Evolutionary conservation across 805 yeast species (phyloP), one percentile per base, ranked within the genome.

Genomic region (Hanseniaspora pseudoguilliermondii): DNA sequence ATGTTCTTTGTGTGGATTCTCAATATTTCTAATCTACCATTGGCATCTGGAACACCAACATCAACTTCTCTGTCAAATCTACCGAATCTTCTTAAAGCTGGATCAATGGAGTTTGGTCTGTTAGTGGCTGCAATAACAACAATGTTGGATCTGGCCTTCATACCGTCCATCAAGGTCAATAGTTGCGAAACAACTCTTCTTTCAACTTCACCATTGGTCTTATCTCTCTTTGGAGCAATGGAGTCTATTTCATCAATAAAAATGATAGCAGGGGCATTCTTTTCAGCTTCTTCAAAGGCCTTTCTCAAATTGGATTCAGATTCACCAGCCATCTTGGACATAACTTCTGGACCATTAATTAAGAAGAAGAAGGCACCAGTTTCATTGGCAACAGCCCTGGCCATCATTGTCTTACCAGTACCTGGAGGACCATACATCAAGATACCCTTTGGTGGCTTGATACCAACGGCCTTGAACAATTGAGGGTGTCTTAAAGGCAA

Each of bases 321-420:
- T 74, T 93, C 98, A 76, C 98, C 98, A 53, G 98, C 98, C 98
- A 93, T 93, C 75, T 93, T 93, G 56, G 97, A 90, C 98, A 93
- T 93, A 67, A 93, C 95, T 73, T 93, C 98, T 10, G 98, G 98
- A 72, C 98, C 98, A 69, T 93, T 93, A 71, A 93, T 93, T 65
- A 93, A 79, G 71, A 93, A 93, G 80, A 93, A 93, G 71, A 93
- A 93, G 1, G 98, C 98, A 67, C 98, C 98, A 25, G 98, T 93
- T 73, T 93, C 98, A 66, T 93, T 93, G 49, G 98, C 98, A 54
- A 93, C 98, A n/a, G 98, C 98, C 70, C 98, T 83, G 1, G 98
- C 98, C 96, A 93, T 89, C 63, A 93, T 77, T 35, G 98, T 93
- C 74, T 93, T 93, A 86, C 98, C 98, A 16, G 98, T 93, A 81